Conservation (phyloP, 306 rosid species). For the Prunus salicina region DNA sequence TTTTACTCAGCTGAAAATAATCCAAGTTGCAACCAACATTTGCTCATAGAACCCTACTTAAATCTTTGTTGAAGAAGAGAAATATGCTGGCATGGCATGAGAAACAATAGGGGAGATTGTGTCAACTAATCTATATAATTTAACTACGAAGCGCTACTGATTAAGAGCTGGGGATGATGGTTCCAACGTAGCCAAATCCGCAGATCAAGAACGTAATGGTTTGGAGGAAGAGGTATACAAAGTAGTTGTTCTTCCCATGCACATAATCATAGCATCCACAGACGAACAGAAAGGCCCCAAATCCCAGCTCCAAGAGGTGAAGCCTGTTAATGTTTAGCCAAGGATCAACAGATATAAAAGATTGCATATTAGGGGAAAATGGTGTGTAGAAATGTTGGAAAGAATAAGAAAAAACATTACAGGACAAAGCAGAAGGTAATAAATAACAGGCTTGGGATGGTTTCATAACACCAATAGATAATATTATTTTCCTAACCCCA, state of each 20-base stretch:
- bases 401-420: background rate
- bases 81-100: constrained; percentile 28
- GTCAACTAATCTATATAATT: constrained; percentile 15
- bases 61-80: constrained; percentile 34
- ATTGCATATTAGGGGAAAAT: background rate
- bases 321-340: constrained; percentile 49
- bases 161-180: constrained; percentile 71
- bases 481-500: background rate
- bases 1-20: constrained; percentile 32
- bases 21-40: constrained; percentile 32
- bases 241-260: constrained; percentile 90
- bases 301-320: constrained; percentile 82
- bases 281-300: constrained; percentile 78
- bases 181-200: constrained; percentile 93
- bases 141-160: constrained; percentile 13
- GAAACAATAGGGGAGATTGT: constrained; percentile 26
- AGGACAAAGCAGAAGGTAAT: background rate
- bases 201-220: constrained; percentile 73
- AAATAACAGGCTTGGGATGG: background rate
- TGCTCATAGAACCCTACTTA: constrained; percentile 34
- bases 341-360: constrained; percentile 8
- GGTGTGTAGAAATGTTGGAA: background rate
- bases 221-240: constrained; percentile 92
- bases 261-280: constrained; percentile 96
- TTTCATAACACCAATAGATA: background rate